Percentiles rank a stretch among this genome's conserved stretches.
These are phyloP conservation scores for Rhizopogon vesiculosus DNA, from an alignment of 768 basidiomycete species.

Conservation along the genomic window DNA sequence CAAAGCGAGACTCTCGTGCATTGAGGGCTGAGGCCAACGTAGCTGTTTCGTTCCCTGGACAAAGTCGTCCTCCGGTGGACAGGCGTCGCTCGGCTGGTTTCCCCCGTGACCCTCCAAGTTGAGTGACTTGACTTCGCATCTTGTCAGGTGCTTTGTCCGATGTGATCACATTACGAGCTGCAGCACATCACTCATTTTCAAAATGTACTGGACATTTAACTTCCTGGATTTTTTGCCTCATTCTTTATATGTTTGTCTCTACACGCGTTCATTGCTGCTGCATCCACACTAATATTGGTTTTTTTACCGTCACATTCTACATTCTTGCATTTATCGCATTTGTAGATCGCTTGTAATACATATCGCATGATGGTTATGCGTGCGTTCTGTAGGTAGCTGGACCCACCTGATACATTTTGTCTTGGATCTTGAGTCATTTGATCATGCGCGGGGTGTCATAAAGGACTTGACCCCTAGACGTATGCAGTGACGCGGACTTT, in stretches of 20 bases:
- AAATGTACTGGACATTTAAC: conserved; percentile 9
- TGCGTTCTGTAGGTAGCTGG: conserved; percentile 5
- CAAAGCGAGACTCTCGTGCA: conserved; percentile 21
- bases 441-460: too few species aligned
- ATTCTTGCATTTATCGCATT: conserved; percentile 4
- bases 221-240: conserved; percentile 16
- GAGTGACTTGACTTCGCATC: conserved; percentile 1
- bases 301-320: background rate
- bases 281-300: conserved; percentile 8
- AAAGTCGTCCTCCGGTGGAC: conserved; percentile 18
- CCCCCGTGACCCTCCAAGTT: conserved; percentile 39
- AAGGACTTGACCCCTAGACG: background rate
- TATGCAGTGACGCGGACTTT: conserved; percentile 6
- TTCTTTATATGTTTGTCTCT: conserved; percentile 5
- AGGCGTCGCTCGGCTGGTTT: conserved; percentile 25
- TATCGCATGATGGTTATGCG: conserved; percentile 4
- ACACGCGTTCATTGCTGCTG: background rate
- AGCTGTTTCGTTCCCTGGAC: conserved; percentile 31
- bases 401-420: too few species aligned
- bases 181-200: conserved; percentile 3
- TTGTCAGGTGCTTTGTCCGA: conserved; percentile 1
- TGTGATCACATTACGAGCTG: background rate
- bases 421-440: too few species aligned
- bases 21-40: conserved; percentile 2
- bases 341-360: conserved; percentile 17